Evolutionary conservation across 331 rosid species (phyloP).

Genomic region (Rosa hybrid): DNA sequence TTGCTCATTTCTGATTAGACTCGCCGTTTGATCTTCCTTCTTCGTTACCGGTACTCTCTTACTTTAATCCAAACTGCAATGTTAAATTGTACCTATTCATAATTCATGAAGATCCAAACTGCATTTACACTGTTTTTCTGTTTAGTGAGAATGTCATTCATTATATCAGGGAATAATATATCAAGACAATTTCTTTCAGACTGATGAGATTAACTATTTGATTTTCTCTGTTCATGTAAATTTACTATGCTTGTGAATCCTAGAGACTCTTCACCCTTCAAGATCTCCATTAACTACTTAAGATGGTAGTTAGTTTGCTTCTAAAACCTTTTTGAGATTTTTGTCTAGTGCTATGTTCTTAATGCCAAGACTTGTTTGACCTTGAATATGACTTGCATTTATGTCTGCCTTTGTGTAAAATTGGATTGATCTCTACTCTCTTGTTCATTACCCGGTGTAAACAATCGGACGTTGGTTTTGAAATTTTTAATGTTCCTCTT

Average conservation of each 20-base stretch:
- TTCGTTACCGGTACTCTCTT: background rate
- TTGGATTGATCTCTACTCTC: background rate
- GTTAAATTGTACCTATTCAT: background rate
- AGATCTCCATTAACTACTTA: background rate
- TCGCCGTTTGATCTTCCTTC: background rate
- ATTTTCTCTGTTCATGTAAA: background rate
- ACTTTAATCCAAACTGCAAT: background rate
- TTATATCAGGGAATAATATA: too few species aligned
- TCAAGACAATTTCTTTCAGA: too few species aligned
- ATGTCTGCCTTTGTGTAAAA: conserved; percentile 1
- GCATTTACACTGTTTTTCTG: background rate
- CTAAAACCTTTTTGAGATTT: background rate
- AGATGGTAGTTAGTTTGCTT: background rate
- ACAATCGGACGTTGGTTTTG: background rate
- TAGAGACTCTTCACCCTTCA: background rate
- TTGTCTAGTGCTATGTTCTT: background rate
- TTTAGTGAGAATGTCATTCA: too few species aligned
- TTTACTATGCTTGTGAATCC: background rate
- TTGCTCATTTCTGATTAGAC: too few species aligned
- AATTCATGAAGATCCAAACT: background rate
- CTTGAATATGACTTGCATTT: background rate
- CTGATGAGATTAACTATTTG: background rate
- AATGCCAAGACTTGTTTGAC: background rate
- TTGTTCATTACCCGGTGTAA: background rate
- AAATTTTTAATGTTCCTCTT: background rate